These are phyloP conservation scores for Coprinopsis strossmayeri DNA, from an alignment of 768 basidiomycete species.

Conservation along the genomic window DNA sequence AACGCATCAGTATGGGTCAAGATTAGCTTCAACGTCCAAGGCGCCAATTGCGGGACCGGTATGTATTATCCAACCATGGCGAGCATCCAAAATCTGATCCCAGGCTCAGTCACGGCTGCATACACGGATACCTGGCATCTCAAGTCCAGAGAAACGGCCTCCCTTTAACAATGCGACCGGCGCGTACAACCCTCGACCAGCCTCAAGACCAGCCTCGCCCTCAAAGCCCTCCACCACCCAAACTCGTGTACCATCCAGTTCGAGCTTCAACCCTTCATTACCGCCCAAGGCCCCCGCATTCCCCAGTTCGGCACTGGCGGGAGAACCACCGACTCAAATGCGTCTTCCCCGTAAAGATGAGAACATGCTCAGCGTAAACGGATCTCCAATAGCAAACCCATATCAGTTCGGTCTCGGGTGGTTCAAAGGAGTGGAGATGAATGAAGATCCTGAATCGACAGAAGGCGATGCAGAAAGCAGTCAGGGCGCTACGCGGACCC, in stretches of 20 bases:
- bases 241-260: slow-evolving; percentile 48
- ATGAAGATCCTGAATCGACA: slow-evolving; percentile 27
- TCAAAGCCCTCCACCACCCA: slow-evolving; percentile 34
- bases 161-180: slow-evolving; percentile 34
- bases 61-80: slow-evolving; percentile 13
- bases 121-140: slow-evolving; percentile 30
- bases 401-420: slow-evolving; percentile 60
- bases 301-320: slow-evolving; percentile 25
- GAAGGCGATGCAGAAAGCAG: slow-evolving; percentile 19
- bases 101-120: slow-evolving; percentile 24
- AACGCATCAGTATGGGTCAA: slow-evolving; percentile 42
- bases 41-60: slow-evolving; percentile 32
- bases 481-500: slow-evolving; percentile 17
- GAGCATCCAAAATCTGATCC: neutral
- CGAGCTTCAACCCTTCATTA: slow-evolving; percentile 69
- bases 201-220: slow-evolving; percentile 45
- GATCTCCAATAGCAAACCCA: slow-evolving; percentile 77
- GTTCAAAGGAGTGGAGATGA: slow-evolving; percentile 40
- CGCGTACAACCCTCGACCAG: slow-evolving; percentile 24
- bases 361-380: slow-evolving; percentile 74
- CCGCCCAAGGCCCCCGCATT: slow-evolving; percentile 49
- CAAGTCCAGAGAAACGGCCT: slow-evolving; percentile 42
- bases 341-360: slow-evolving; percentile 71
- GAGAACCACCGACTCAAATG: slow-evolving; percentile 31
- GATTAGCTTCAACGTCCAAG: slow-evolving; percentile 31